Percentiles rank a stretch among this genome's conserved stretches.
phyloP scores from a whole-genome alignment of 495 filamentous ascomycete species.

The Hypomontagnella submonticulosa region DNA sequence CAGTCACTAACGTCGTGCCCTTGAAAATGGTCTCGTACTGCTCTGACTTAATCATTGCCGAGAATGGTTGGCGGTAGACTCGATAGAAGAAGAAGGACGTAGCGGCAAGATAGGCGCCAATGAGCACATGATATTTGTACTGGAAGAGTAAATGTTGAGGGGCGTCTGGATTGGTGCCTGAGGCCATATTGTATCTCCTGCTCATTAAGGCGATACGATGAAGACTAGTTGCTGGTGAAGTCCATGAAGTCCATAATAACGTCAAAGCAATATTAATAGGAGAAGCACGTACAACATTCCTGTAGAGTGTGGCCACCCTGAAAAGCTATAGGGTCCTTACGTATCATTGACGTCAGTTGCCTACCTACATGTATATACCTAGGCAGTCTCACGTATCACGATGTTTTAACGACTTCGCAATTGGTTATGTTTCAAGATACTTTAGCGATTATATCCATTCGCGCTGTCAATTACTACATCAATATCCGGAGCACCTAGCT shows the following conservation, averaged over 20 bases:
- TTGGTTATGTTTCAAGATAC: too few relatives aligned
- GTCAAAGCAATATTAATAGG: neutral
- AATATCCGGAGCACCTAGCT: too few relatives aligned
- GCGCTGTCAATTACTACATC: too few relatives aligned
- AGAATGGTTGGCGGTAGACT: constrained; percentile 23
- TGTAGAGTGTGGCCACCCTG: neutral
- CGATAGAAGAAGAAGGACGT: constrained; percentile 25
- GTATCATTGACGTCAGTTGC: constrained; percentile 19
- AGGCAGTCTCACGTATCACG: too few relatives aligned
- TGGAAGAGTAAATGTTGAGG: constrained; percentile 4
- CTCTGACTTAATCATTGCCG: constrained; percentile 8
- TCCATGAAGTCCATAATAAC: neutral
- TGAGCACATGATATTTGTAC: constrained; percentile 22
- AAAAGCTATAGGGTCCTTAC: neutral
- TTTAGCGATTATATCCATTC: too few relatives aligned
- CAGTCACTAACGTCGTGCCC: constrained; percentile 16
- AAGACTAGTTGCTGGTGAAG: too few relatives aligned
- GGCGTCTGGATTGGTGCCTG: neutral
- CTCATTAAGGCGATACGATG: neutral
- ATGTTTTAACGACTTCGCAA: too few relatives aligned
- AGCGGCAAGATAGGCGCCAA: constrained; percentile 10
- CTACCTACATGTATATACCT: too few relatives aligned
- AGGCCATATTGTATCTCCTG: constrained; percentile 6
- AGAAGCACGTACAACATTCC: neutral
- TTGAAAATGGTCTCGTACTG: constrained; percentile 33